A percentile compares a stretch with the other conserved stretches of the same genome.
Conservation (phyloP, 768 basidiomycete genomes). For the Pleurotus ostreatus region DNA sequence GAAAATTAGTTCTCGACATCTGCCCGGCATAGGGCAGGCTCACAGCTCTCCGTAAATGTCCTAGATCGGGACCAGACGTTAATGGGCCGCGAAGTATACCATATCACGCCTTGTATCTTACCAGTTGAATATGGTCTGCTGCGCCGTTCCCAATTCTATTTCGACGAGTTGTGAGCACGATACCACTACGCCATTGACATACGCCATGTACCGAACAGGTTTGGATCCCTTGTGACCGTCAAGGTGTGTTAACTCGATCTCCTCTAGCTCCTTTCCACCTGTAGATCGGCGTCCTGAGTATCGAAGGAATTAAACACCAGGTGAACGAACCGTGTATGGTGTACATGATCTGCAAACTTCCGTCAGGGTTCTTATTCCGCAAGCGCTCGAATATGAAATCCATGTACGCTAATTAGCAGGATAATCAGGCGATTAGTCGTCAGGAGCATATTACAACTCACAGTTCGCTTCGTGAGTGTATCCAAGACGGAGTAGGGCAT, state of each 20-base stretch:
- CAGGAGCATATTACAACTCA: conserved; percentile 24
- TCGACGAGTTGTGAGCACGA: not conserved
- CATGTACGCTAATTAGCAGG: conserved; percentile 60
- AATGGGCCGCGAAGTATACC: conserved; percentile 10
- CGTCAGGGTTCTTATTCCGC: conserved; percentile 82
- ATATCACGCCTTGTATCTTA: conserved; percentile 19
- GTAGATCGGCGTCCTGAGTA: not conserved
- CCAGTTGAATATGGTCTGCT: conserved; percentile 88
- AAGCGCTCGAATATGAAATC: conserved; percentile 87
- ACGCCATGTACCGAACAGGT: conserved; percentile 55
- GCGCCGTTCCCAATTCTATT: conserved; percentile 90
- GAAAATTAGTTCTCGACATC: not conserved
- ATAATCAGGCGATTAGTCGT: not conserved
- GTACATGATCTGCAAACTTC: conserved; percentile 95
- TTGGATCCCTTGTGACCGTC: conserved; percentile 86
- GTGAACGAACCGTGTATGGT: conserved; percentile 74
- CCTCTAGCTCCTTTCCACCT: conserved; percentile 78
- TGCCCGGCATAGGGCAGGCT: conserved; percentile 15
- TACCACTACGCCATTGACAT: not conserved
- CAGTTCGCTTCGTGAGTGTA: conserved; percentile 91
- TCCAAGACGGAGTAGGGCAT: conserved; percentile 89
- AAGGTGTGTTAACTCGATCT: conserved; percentile 80
- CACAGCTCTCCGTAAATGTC: conserved; percentile 97
- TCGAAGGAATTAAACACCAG: not conserved
- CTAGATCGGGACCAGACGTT: conserved; percentile 30